Base-by-base conservation (phyloP, 140 eudicot species). In the Stevia rebaudiana region DNA sequence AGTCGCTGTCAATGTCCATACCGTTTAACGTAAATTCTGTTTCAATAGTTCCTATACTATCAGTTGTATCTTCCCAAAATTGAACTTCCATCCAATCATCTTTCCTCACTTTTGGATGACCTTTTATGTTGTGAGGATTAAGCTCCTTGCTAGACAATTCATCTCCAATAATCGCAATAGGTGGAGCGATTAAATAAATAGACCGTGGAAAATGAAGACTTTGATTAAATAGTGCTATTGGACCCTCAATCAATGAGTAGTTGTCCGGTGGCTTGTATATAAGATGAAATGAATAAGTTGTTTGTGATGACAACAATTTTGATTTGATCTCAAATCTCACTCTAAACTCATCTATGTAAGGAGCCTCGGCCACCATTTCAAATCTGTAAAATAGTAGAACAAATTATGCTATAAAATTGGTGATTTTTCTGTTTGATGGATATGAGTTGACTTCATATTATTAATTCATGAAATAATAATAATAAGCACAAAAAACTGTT, bases 81-180 rank as follows among this genome's bases (percentile, higher is more conserved):
- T 40, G 13, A 40, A 55, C 51, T 40, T 67, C 73, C 63, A 67
- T 67, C 73, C 73, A 67, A 16, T 54, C 54, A 53, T 67, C 73
- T 49, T 54, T 67, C 41, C 73, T 67, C 19, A 23, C 10, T 67
- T 53, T 67, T 19, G 73, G 73, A 67, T 49, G 63, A 16, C 73
- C 63, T 53, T 54, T 53, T 23, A 67, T 40, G 33, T 52, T 52
- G n/a, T 11, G 54, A 22, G 54, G 4, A 39, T 51, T 53, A 0
- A 46, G 12, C 19, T 17, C 28, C 11, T 11, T 47, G 25, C 18
- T 8, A 2, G 61, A 67, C 3, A 13, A 21, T n/a, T 51, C 30
- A 24, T 53, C 73, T 40, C 40, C 43, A 39, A 40, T 67, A 37
- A 21, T 12, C 11, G 39, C 18, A 28, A 31, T 40, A 33, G 3